phyloP scores from a whole-genome alignment of 176 grass and related monocot species.

The Rhynchospora breviuscula region DNA sequence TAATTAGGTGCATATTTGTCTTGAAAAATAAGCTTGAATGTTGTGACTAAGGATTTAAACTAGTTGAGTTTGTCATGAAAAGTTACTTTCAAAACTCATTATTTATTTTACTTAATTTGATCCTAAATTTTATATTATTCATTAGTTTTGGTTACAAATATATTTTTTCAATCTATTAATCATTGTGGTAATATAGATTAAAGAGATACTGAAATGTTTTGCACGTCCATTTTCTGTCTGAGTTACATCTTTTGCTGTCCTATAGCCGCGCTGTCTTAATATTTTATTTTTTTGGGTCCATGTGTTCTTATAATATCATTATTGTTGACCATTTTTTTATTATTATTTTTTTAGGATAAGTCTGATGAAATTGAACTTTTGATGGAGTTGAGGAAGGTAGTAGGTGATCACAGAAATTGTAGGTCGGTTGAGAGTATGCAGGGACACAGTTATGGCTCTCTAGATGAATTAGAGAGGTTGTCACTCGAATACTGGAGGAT shows the following conservation, averaged over 20 bases:
- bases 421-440: background rate
- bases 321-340: background rate
- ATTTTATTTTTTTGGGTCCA: background rate
- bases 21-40: no score
- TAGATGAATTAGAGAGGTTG: background rate
- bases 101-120: background rate
- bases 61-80: background rate
- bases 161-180: background rate
- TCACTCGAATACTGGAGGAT: background rate
- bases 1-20: background rate
- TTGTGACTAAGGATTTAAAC: background rate
- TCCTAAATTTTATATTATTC: background rate
- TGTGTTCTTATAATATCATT: background rate
- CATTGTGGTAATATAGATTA: no score
- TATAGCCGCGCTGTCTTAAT: background rate
- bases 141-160: background rate
- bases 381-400: background rate
- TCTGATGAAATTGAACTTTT: background rate
- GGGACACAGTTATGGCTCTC: background rate
- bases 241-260: background rate
- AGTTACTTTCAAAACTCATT: no score
- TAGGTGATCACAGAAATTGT: background rate
- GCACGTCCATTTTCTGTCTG: background rate
- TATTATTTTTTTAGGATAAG: background rate
- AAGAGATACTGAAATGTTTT: no score